Conservation (phyloP, 1,139 yeast genomes). For the Suzukiozyma palmioleophila region DNA sequence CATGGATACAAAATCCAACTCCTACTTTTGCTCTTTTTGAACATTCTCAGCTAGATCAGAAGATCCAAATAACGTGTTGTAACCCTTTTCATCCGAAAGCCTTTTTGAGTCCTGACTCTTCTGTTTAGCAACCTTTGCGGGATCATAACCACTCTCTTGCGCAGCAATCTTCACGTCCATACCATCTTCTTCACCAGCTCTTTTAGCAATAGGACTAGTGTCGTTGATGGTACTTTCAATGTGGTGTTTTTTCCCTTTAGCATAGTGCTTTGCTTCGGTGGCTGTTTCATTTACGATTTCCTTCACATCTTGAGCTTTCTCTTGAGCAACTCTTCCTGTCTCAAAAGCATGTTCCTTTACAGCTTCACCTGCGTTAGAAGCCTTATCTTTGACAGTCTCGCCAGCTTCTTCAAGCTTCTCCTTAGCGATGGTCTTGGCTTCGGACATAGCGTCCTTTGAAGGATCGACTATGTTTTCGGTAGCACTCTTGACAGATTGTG, state of each 20-base stretch:
- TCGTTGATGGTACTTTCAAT: constrained; percentile 13
- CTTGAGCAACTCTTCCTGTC: neutral
- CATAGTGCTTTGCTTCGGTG: neutral
- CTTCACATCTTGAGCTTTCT: neutral
- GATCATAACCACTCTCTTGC: constrained; percentile 8
- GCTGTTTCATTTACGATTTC: neutral
- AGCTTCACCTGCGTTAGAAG: neutral
- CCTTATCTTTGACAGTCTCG: too few relatives aligned
- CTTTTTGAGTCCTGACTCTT: constrained; percentile 16
- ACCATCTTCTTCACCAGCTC: constrained; percentile 11
- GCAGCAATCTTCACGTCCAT: constrained; percentile 14
- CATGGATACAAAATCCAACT: too few relatives aligned
- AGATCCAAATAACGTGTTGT: constrained; percentile 20
- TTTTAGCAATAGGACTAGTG: constrained; percentile 19
- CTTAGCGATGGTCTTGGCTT: constrained; percentile 27
- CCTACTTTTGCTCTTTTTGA: too few relatives aligned
- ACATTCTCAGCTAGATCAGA: too few relatives aligned
- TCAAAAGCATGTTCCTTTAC: neutral
- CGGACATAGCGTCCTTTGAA: constrained; percentile 11
- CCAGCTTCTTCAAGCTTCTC: constrained; percentile 20
- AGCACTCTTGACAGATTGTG: constrained; percentile 12
- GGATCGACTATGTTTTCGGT: constrained; percentile 19
- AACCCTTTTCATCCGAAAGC: constrained; percentile 25
- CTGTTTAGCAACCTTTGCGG: too few relatives aligned
- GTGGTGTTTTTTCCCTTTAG: neutral